Evolutionary conservation across 192 early-diverging fungal species (phyloP).

Genomic region (Backusella parvicylindrica): DNA sequence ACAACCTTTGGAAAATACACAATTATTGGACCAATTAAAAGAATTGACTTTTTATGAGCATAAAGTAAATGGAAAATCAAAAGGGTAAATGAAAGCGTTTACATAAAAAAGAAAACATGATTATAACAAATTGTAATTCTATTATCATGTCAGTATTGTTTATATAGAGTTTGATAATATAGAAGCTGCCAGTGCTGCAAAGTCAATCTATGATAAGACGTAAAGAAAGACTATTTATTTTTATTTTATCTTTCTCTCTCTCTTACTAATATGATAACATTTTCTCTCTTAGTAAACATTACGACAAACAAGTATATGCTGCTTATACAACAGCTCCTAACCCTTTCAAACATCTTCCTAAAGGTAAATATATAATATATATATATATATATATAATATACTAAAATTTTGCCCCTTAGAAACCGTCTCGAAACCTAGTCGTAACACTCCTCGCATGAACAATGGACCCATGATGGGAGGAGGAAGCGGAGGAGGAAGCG

Average conservation of each 20-base stretch:
- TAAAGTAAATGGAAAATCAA: slow-evolving; percentile 65
- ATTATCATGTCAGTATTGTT: slow-evolving; percentile 26
- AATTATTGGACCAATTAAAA: slow-evolving; percentile 44
- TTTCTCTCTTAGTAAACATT: slow-evolving; percentile 20
- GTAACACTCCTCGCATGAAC: not conserved
- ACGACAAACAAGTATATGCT: slow-evolving; percentile 28
- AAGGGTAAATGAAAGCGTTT: slow-evolving; percentile 34
- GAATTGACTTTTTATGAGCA: slow-evolving; percentile 59
- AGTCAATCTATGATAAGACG: slow-evolving; percentile 43
- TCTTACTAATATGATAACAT: not conserved
- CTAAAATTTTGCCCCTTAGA: not conserved
- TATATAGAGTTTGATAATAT: slow-evolving; percentile 49
- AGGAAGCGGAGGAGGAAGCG: not conserved
- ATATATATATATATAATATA: not conserved
- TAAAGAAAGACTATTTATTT: slow-evolving; percentile 14
- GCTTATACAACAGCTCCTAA: slow-evolving; percentile 36
- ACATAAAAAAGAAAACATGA: not conserved
- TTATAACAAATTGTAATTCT: not conserved
- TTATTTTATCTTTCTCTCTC: not conserved
- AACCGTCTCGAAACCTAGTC: slow-evolving; percentile 22
- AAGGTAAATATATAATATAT: slow-evolving; percentile 22
- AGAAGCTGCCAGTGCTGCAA: slow-evolving; percentile 36
- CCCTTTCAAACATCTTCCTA: slow-evolving; percentile 40
- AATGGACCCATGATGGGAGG: not conserved
- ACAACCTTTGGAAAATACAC: slow-evolving; percentile 39